A percentile compares a stretch with the other conserved stretches of the same genome.
These are phyloP conservation scores for Avicennia marina DNA, from an alignment of 257 asterid species.

Conservation along the genomic window DNA sequence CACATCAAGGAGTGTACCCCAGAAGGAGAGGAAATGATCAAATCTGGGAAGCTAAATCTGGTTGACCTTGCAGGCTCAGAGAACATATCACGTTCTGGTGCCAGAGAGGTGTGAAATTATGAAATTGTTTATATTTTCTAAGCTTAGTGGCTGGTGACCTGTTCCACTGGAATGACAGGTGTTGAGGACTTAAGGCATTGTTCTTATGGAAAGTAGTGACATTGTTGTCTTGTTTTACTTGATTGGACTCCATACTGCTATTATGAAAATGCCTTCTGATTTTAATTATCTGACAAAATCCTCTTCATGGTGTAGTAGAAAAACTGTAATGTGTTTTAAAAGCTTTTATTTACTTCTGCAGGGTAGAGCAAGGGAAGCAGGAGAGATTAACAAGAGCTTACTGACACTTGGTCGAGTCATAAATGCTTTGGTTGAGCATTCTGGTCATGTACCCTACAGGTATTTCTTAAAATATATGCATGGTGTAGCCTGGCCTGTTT, in stretches of 20 bases:
- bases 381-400: slow-evolving; percentile 98
- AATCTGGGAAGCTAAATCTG: slow-evolving; percentile 93
- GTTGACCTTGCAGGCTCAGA: slow-evolving; percentile 99
- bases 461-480: slow-evolving; percentile 17
- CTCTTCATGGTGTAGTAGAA: background rate
- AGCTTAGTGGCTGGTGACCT: background rate
- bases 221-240: no score
- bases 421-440: slow-evolving; percentile 96
- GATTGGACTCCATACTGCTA: background rate
- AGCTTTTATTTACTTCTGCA: slow-evolving; percentile 29
- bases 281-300: no score
- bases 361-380: slow-evolving; percentile 99
- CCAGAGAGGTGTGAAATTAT: slow-evolving; percentile 76
- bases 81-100: slow-evolving; percentile 97
- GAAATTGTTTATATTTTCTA: slow-evolving; percentile 2
- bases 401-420: slow-evolving; percentile 95
- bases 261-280: no score
- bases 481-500: background rate
- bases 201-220: background rate
- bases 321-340: background rate
- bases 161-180: no score
- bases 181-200: no score
- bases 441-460: slow-evolving; percentile 98
- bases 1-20: slow-evolving; percentile 97
- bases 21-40: slow-evolving; percentile 98